Percentiles rank a stretch among this genome's conserved stretches.
Evolutionary conservation across 2,329 filamentous ascomycete species (phyloP).

Genomic region (Xylaria sp.): DNA sequence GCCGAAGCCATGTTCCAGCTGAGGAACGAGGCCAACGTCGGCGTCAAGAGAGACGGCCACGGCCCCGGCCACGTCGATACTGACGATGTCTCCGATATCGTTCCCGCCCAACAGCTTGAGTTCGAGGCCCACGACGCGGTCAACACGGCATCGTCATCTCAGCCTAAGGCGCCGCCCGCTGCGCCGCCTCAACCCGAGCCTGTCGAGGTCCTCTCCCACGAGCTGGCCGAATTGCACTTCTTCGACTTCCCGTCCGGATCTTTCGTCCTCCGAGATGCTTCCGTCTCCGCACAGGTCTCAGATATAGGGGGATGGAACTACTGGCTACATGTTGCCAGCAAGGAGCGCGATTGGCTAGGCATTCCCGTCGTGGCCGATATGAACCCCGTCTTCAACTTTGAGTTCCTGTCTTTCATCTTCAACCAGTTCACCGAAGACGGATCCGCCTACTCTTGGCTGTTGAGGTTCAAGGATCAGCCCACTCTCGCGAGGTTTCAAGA

Average conservation of each 20-base stretch:
- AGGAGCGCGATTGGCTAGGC: conserved; percentile 84
- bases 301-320: conserved; percentile 94
- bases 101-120: conserved; percentile 46
- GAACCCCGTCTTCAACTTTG: conserved; percentile 98
- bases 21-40: conserved; percentile 59
- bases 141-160: conserved; percentile 23
- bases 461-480: conserved; percentile 87
- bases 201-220: conserved; percentile 77
- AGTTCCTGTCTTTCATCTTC: conserved; percentile 99
- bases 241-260: conserved; percentile 90
- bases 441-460: conserved; percentile 92
- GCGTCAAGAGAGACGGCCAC: conserved; percentile 57
- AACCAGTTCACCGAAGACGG: conserved; percentile 93
- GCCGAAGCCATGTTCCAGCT: conserved; percentile 67
- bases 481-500: conserved; percentile 90
- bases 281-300: conserved; percentile 81
- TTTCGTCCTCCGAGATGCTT: conserved; percentile 82
- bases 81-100: conserved; percentile 21
- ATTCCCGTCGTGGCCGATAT: conserved; percentile 88
- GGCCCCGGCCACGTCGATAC: conserved; percentile 11
- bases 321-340: conserved; percentile 86
- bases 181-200: conserved; percentile 75
- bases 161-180: conserved; percentile 56
- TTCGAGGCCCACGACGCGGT: conserved; percentile 46
- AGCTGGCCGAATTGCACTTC: conserved; percentile 87